phyloP scores from a whole-genome alignment of 495 filamentous ascomycete genomes.

The Aspergillus steynii region DNA sequence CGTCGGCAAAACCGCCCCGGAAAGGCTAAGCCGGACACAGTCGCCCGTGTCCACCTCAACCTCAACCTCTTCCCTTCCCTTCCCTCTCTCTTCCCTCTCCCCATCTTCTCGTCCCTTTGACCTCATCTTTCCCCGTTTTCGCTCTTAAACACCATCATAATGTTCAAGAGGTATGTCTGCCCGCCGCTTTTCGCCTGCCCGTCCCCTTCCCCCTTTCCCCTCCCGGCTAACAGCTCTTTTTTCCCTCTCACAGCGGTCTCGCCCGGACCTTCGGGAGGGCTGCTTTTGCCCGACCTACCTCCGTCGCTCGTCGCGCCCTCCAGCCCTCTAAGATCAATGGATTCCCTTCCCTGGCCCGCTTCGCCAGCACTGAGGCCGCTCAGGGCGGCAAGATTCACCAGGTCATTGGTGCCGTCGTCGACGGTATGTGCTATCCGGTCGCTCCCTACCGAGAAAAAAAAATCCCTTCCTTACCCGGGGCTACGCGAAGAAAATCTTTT shows the following conservation, averaged over 20 bases:
- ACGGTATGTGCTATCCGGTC: conserved; percentile 51
- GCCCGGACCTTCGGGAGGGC: conserved; percentile 76
- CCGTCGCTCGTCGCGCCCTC: conserved; percentile 66
- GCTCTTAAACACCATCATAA: conserved; percentile 62
- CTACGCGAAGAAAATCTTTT: conserved; percentile 49
- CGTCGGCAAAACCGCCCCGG: conserved; percentile 53
- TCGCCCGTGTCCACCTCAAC: conserved; percentile 41
- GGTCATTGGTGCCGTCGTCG: conserved; percentile 72
- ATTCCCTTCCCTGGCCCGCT: conserved; percentile 64
- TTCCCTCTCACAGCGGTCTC: conserved; percentile 62
- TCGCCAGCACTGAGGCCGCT: conserved; percentile 65
- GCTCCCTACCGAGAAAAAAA: conserved; percentile 20
- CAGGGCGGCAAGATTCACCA: conserved; percentile 84
- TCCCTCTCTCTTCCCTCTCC: conserved; percentile 41
- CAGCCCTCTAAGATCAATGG: conserved; percentile 61
- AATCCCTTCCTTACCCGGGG: conserved; percentile 29
- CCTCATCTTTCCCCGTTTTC: conserved; percentile 39
- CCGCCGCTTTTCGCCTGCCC: conserved; percentile 40
- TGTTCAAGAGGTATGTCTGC: conserved; percentile 82
- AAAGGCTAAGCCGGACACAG: conserved; percentile 43
- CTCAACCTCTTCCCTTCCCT: conserved; percentile 43
- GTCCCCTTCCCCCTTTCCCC: conserved; percentile 44
- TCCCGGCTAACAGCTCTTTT: conserved; percentile 34
- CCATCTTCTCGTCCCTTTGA: conserved; percentile 33
- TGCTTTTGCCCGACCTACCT: conserved; percentile 69